Conservation (phyloP, 1,139 yeast genomes). For the Hyphopichia buzzinii region DNA sequence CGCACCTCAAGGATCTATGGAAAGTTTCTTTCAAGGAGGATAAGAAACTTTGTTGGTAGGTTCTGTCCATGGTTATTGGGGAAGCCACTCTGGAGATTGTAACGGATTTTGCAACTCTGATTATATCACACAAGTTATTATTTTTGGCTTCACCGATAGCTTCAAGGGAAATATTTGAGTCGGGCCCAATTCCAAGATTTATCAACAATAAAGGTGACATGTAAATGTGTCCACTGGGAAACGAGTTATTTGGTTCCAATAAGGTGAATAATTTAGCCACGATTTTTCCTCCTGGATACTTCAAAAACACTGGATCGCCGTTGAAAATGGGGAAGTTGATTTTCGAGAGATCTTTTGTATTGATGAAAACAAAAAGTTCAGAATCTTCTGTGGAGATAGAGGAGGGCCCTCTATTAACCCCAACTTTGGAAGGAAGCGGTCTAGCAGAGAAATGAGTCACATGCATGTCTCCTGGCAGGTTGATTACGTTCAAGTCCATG, state of each 20-base stretch:
- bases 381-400: constrained; percentile 39
- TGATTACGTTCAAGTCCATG: constrained; percentile 20
- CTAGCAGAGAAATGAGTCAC: constrained; percentile 18
- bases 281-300: constrained; percentile 20
- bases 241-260: constrained; percentile 57
- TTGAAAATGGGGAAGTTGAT: constrained; percentile 59
- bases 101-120: constrained; percentile 43
- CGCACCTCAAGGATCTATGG: constrained; percentile 55
- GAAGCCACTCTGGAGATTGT: constrained; percentile 71
- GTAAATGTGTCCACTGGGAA: constrained; percentile 39
- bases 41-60: constrained; percentile 63
- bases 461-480: constrained; percentile 1
- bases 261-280: constrained; percentile 55
- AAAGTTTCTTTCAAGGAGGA: constrained; percentile 63
- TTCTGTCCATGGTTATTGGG: constrained; percentile 65
- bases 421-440: constrained; percentile 31
- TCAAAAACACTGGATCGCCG: constrained; percentile 59
- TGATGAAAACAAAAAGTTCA: constrained; percentile 52
- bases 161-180: constrained; percentile 28
- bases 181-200: constrained; percentile 42
- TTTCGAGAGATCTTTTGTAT: constrained; percentile 49
- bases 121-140: constrained; percentile 17
- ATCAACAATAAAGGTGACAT: constrained; percentile 65
- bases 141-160: constrained; percentile 13
- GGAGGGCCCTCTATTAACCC: constrained; percentile 22